A percentile compares a stretch with the other conserved stretches of the same genome.
These are phyloP conservation scores for Backusella circina DNA, from an alignment of 192 early-diverging fungal genomes.

Conservation along the genomic window DNA sequence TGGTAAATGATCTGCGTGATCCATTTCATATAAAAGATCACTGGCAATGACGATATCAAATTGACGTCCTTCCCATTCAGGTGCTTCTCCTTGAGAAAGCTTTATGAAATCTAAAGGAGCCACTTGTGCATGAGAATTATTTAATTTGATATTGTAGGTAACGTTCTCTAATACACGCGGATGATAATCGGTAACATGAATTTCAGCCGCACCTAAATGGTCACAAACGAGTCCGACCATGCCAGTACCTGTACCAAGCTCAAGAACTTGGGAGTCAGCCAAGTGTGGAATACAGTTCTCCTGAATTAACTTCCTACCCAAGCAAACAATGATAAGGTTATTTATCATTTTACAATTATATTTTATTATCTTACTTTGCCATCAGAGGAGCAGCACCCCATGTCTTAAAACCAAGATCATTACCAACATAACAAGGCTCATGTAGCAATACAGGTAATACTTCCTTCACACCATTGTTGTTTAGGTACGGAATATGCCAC, in stretches of 20 bases:
- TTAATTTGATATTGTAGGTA: slow-evolving; percentile 35
- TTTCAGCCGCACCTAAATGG: slow-evolving; percentile 35
- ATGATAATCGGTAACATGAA: slow-evolving; percentile 48
- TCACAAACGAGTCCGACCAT: slow-evolving; percentile 47
- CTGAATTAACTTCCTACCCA: slow-evolving; percentile 26
- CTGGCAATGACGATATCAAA: slow-evolving; percentile 45
- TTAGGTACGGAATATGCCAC: slow-evolving; percentile 32
- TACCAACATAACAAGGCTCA: slow-evolving; percentile 47
- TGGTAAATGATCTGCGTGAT: slow-evolving; percentile 46
- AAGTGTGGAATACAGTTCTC: slow-evolving; percentile 23
- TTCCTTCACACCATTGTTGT: slow-evolving; percentile 4
- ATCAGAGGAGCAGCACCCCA: slow-evolving; percentile 51
- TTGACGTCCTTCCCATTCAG: slow-evolving; percentile 10
- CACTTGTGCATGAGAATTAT: slow-evolving; percentile 25
- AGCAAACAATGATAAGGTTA: background rate
- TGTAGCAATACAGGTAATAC: slow-evolving; percentile 31
- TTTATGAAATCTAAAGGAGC: slow-evolving; percentile 38
- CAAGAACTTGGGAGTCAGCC: slow-evolving; percentile 35
- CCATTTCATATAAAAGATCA: slow-evolving; percentile 52
- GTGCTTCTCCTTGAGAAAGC: slow-evolving; percentile 27
- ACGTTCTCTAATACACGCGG: slow-evolving; percentile 47
- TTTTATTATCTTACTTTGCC: slow-evolving; percentile 41
- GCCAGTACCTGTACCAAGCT: slow-evolving; percentile 54
- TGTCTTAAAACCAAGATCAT: slow-evolving; percentile 55
- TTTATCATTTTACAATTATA: background rate